Percentiles rank a stretch among this genome's conserved stretches.
Conservation (phyloP, 2,329 filamentous ascomycete species). For the Venturia carpophila region DNA sequence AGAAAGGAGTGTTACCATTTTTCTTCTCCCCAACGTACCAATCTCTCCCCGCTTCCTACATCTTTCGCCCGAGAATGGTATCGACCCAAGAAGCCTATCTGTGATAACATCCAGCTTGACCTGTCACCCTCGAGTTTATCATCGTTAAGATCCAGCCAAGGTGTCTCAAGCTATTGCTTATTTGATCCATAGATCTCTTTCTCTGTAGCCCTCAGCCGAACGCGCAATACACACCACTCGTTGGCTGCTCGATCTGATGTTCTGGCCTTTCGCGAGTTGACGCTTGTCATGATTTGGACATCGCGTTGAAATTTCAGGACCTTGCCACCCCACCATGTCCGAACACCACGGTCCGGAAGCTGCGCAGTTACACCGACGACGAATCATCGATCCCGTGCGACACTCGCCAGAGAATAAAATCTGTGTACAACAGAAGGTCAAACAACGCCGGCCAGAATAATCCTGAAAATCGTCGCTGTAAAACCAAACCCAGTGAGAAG, state of each 20-base stretch:
- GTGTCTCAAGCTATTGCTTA: neutral
- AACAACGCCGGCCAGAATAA: neutral
- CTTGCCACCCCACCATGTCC: neutral
- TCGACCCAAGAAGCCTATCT: neutral
- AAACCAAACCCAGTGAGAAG: neutral
- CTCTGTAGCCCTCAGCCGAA: neutral
- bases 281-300: neutral
- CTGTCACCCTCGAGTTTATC: neutral
- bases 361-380: neutral
- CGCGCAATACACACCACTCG: neutral
- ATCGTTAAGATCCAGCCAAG: neutral
- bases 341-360: neutral
- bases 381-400: neutral
- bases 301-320: neutral
- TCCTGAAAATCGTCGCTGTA: neutral
- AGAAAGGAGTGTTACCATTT: neutral
- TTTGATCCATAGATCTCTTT: neutral
- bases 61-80: neutral
- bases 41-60: neutral
- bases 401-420: neutral
- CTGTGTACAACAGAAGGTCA: constrained; percentile 11
- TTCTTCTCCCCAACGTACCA: neutral
- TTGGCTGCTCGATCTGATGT: neutral
- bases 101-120: neutral
- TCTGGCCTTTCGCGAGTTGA: neutral